Evolutionary conservation across 306 rosid species (phyloP), one percentile per base, ranked within the genome.

Genomic region (Alnus rubra): DNA sequence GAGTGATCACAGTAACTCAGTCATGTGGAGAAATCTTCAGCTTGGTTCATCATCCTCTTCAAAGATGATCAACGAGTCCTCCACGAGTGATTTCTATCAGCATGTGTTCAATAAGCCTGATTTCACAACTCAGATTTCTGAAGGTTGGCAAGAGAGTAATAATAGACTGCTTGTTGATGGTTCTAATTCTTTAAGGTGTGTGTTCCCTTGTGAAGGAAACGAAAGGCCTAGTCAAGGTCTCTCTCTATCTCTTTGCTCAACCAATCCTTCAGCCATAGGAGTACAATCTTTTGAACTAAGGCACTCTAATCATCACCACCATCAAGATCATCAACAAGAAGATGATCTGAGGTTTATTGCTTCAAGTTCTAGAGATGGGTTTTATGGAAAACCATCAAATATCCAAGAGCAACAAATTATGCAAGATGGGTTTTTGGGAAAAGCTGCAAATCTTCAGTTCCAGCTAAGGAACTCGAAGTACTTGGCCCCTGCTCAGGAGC

Each of bases 171-270:
- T 86, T 3, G 86, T 90, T 15, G 93, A 88, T 74, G 94, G 52
- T 78, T 92, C 97, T 76, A 23, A 23, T 23, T 88, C 97, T 19
- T 16, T 94, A 62, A 87, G 98, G 74, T 88, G 90, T 58, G 92
- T 91, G 42, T 91, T 94, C 52, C 93, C 97, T 33, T 92, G 91
- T 64, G 94, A 92, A 80, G 88, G 93, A 69, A 87, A 88, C 71
- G 94, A 93, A 80, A 89, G 93, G 81, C 97, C 97, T 14, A 92
- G 98, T 75, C 98, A 95, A 79, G 98, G 98, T 7, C 98, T 94
- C 65, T 94, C 98, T 12, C 94, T 94, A 50, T 88, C 98, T 78
- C 94, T 92, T 7, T 86, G 86, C 58, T 92, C 98, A 48, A 67
- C 65, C 49, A 86, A 92, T 71, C 98, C 98, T 65, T 88, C 97